Conservation (phyloP, 2,329 filamentous ascomycete species). For the Exophiala spinifera region DNA sequence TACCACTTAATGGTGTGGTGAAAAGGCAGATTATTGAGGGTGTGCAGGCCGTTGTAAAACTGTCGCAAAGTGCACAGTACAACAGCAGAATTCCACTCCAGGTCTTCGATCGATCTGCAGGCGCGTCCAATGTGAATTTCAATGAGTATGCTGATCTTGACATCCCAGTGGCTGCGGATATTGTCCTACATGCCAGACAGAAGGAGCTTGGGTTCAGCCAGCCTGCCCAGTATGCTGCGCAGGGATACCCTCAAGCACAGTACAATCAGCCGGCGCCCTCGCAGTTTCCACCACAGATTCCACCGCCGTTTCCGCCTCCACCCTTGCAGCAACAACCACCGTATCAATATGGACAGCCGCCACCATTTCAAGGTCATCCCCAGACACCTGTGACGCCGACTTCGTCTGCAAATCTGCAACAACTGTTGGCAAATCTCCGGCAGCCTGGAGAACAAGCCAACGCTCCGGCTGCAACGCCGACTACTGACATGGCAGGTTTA, state of each 20-base stretch:
- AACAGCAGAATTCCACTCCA: constrained; percentile 74
- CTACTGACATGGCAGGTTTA: constrained; percentile 41
- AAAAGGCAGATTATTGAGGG: constrained; percentile 84
- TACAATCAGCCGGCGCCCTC: constrained; percentile 27
- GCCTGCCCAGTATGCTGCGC: constrained; percentile 34
- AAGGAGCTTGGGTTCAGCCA: constrained; percentile 35
- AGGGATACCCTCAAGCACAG: constrained; percentile 34
- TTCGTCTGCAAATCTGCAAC: constrained; percentile 25
- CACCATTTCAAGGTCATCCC: constrained; percentile 15
- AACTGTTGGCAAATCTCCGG: constrained; percentile 29
- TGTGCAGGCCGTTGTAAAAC: constrained; percentile 76
- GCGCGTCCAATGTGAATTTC: constrained; percentile 73
- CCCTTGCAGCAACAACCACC: constrained; percentile 14
- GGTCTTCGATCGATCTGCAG: constrained; percentile 76
- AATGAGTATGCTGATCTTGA: constrained; percentile 86
- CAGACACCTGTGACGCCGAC: constrained; percentile 16
- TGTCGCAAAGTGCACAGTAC: constrained; percentile 67
- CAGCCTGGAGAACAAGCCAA: constrained; percentile 23
- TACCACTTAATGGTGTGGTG: constrained; percentile 75
- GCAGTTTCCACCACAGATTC: constrained; percentile 27
- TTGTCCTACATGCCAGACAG: constrained; percentile 70
- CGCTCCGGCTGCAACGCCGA: constrained; percentile 34
- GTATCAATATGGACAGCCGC: constrained; percentile 20
- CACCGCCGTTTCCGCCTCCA: constrained; percentile 5
- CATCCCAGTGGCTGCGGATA: constrained; percentile 71